A percentile compares a stretch with the other conserved stretches of the same genome.
These are phyloP conservation scores for Biscogniauxia mediterranea DNA, from an alignment of 2,329 filamentous ascomycete genomes.

Conservation along the genomic window DNA sequence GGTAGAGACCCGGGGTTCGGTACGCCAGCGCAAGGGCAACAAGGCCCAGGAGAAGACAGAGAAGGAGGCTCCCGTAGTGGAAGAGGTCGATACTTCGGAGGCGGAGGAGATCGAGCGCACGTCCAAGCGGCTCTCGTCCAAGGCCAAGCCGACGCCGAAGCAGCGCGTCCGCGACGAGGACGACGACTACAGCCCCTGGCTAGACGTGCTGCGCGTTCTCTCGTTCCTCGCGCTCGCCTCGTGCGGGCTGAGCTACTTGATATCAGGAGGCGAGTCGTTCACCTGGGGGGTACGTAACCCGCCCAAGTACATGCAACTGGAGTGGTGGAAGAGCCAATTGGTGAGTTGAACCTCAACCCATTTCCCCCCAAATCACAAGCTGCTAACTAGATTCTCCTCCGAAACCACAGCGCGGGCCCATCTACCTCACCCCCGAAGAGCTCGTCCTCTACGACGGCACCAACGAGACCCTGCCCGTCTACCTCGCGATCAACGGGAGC, in stretches of 20 bases:
- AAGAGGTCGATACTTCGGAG: conserved; percentile 32
- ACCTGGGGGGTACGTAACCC: conserved; percentile 64
- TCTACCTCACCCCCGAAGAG: conserved; percentile 71
- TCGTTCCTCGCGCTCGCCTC: conserved; percentile 65
- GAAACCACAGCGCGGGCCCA: conserved; percentile 53
- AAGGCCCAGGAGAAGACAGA: conserved; percentile 17
- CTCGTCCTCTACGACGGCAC: conserved; percentile 75
- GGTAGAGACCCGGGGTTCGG: conserved; percentile 25
- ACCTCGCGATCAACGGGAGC: conserved; percentile 84
- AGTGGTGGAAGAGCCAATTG: conserved; percentile 58
- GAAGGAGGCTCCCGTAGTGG: conserved; percentile 13
- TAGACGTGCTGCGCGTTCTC: conserved; percentile 70
- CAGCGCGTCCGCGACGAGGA: conserved; percentile 61
- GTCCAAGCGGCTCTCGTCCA: conserved; percentile 16
- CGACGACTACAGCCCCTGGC: conserved; percentile 43
- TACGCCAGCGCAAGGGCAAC: conserved; percentile 46
- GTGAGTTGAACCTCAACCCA: too few relatives aligned
- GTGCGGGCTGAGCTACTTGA: conserved; percentile 71
- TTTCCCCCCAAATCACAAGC: neutral
- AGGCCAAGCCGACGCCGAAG: conserved; percentile 29
- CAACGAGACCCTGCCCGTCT: conserved; percentile 73
- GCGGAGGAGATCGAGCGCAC: conserved; percentile 27
- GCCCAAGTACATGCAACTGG: conserved; percentile 59
- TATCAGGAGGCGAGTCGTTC: conserved; percentile 67
- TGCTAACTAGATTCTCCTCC: conserved; percentile 33